Percentiles rank a stretch among this genome's conserved stretches.
These are phyloP conservation scores for Pseudocercospora fijiensis DNA, from an alignment of 2,329 filamentous ascomycete species.

Conservation along the genomic window DNA sequence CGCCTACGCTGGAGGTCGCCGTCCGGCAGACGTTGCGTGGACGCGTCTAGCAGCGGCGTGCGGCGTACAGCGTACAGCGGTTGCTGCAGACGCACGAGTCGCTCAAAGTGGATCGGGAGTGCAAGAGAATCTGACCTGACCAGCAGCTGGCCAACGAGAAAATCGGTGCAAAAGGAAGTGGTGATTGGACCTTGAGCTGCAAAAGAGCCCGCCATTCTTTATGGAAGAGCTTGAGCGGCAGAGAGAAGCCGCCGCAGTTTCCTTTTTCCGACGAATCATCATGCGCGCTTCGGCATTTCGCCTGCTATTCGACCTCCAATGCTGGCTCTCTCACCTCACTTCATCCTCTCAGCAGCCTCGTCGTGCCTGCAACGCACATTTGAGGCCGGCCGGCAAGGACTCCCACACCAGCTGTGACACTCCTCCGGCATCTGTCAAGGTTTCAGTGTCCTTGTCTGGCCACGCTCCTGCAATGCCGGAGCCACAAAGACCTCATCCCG, in stretches of 20 bases:
- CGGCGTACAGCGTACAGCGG: slow-evolving; percentile 3
- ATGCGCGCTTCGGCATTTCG: neutral
- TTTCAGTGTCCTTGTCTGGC: neutral
- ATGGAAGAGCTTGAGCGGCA: slow-evolving; percentile 5
- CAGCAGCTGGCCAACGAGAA: slow-evolving; percentile 9
- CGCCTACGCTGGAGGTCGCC: neutral
- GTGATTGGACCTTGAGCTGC: slow-evolving; percentile 9
- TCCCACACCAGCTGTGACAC: slow-evolving; percentile 9
- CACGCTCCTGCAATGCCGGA: slow-evolving; percentile 4
- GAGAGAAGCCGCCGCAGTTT: neutral
- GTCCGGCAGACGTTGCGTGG: neutral
- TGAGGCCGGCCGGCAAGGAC: neutral
- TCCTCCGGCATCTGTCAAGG: slow-evolving; percentile 1
- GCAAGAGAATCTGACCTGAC: neutral
- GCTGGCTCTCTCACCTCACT: slow-evolving; percentile 1
- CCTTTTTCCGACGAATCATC: slow-evolving; percentile 7
- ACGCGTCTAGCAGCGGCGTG: slow-evolving; percentile 4
- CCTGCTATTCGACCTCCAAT: neutral
- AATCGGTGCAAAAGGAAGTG: slow-evolving; percentile 10
- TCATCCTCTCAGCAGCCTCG: slow-evolving; percentile 13
- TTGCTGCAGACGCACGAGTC: slow-evolving; percentile 6
- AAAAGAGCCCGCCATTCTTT: slow-evolving; percentile 5
- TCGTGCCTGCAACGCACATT: neutral
- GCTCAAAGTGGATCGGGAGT: slow-evolving; percentile 2
- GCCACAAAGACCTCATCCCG: slow-evolving; percentile 14